Base-by-base conservation (phyloP, 345 rosid species). In the Salix viminalis region DNA sequence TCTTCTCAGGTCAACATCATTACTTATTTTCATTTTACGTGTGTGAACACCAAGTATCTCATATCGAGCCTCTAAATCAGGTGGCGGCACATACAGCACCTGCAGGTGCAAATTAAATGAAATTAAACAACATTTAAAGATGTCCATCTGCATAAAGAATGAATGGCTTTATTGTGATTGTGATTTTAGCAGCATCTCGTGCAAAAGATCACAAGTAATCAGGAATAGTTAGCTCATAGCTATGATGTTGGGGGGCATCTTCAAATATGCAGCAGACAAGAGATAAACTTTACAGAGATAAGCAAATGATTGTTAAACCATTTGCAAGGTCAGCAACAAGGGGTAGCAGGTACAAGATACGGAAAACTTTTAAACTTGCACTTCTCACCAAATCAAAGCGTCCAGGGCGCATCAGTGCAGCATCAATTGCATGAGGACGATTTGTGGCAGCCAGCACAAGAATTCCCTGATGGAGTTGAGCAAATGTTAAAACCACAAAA, bases 371-470 rank as follows among this genome's bases (percentile, higher is more conserved):
- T 46, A 46, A 46, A 4, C 18, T 46, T 13, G 50, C 50, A 70
- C 58, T 75, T 52, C 84, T 79, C 85, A 96, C 99, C 72, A 91
- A 79, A 86, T 96, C 99, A 73, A 96, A 90, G 65, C 98, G 91
- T 72, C 99, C 99, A 77, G 99, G 96, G 21, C 97, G 94, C 94
- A 96, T 84, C 34, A 96, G 93, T 46, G 99, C 99, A 50, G 92
- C 92, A 88, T 96, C 99, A 24, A 96, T 91, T 81, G 96, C 97
- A 74, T 86, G 83, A 1, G 98, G 94, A 7, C 96, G 94, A 83
- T 93, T 96, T 68, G 99, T 93, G 39, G 99, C 97, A 74, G 97
- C 99, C 82, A 96, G 77, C 60, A 96, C 89, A 21, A 96, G 96
- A 79, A 93, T 90, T 28, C 99, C 96, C 99, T 96, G 58, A 66